Evolutionary conservation across 371 early-diverging fungal genomes (phyloP).

Genomic region (Smittium culicis): DNA sequence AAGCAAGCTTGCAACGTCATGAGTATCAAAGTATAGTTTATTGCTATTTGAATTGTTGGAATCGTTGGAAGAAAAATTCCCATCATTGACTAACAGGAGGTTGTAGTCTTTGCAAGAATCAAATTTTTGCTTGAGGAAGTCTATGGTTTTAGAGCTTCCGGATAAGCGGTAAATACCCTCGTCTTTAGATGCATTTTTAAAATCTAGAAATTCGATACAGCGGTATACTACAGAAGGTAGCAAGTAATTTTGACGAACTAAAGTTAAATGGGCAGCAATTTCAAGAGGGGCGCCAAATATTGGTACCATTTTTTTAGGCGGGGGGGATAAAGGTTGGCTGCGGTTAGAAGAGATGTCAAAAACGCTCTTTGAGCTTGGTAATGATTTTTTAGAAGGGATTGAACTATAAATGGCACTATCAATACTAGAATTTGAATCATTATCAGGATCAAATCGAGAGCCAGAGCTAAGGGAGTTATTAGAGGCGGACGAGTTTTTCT

Average conservation of each 20-base stretch:
- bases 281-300: conserved; percentile 63
- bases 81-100: conserved; percentile 22
- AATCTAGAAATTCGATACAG: conserved; percentile 88
- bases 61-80: not conserved
- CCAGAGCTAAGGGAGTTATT: not conserved
- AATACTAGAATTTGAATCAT: not conserved
- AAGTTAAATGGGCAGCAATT: conserved; percentile 43
- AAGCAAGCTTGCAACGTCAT: conserved; percentile 79
- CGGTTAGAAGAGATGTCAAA: not conserved
- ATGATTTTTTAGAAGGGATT: not conserved
- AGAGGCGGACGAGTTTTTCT: not conserved
- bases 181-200: conserved; percentile 61
- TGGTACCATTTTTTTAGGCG: conserved; percentile 27
- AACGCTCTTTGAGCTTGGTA: not conserved
- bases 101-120: conserved; percentile 39
- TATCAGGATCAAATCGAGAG: not conserved
- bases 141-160: conserved; percentile 59
- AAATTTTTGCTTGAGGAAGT: conserved; percentile 59
- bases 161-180: conserved; percentile 91
- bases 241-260: conserved; percentile 52
- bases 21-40: conserved; percentile 63
- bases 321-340: not conserved
- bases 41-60: conserved; percentile 11
- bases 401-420: not conserved
- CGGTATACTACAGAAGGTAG: conserved; percentile 85